Conservation (phyloP, 108 stramenopile species). For the Cyclotella cryptica region DNA sequence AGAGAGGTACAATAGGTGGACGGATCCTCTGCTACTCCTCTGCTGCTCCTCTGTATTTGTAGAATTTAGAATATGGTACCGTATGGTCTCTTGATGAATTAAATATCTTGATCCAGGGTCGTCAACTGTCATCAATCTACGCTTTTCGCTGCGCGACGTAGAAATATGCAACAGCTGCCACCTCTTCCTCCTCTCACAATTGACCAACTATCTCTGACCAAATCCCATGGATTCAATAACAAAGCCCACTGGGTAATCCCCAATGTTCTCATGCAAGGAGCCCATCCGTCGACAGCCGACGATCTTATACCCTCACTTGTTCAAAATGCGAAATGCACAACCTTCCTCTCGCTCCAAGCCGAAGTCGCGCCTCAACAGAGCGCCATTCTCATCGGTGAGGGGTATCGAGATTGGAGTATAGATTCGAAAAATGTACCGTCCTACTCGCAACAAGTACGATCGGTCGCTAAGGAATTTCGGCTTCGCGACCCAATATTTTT, state of each 20-base stretch:
- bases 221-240: too few relatives aligned
- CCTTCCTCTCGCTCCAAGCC: constrained; percentile 16
- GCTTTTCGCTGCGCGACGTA: too few relatives aligned
- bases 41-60: too few relatives aligned
- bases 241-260: constrained; percentile 29
- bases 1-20: too few relatives aligned
- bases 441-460: constrained; percentile 15
- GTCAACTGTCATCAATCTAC: too few relatives aligned
- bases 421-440: constrained; percentile 13
- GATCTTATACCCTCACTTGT: not conserved
- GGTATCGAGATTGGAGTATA: constrained; percentile 4
- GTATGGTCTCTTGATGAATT: too few relatives aligned
- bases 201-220: too few relatives aligned
- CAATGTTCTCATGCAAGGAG: constrained; percentile 17
- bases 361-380: constrained; percentile 11
- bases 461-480: not conserved
- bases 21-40: too few relatives aligned
- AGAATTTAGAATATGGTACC: too few relatives aligned
- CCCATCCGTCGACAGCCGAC: not conserved
- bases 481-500: constrained; percentile 22
- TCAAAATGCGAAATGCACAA: not conserved
- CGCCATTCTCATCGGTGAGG: constrained; percentile 8
- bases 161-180: too few relatives aligned
- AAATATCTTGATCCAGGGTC: too few relatives aligned
- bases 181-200: too few relatives aligned